A percentile compares a stretch with the other conserved stretches of the same genome.
Evolutionary conservation across 1,284 basidiomycete genomes (phyloP).

Genomic region (Heliocybe sulcata): DNA sequence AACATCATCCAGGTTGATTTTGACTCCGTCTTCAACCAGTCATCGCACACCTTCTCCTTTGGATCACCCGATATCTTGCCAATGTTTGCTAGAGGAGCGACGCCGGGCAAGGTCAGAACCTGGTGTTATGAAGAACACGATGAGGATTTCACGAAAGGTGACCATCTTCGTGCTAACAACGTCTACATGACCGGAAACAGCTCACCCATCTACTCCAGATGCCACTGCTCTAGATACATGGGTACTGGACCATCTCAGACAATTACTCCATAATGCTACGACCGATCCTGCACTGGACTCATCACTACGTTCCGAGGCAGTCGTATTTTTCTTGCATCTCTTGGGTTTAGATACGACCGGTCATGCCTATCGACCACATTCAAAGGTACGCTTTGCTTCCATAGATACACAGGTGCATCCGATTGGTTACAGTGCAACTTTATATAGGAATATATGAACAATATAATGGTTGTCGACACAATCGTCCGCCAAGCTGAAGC

Average conservation of each 20-base stretch:
- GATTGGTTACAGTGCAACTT: neutral
- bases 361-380: constrained; percentile 84
- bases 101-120: constrained; percentile 61
- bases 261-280: constrained; percentile 59
- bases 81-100: constrained; percentile 79
- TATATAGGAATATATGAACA: constrained; percentile 78
- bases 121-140: constrained; percentile 77
- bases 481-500: constrained; percentile 68
- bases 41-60: constrained; percentile 73
- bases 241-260: constrained; percentile 65
- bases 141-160: constrained; percentile 82
- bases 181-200: neutral
- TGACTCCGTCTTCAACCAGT: constrained; percentile 87
- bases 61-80: constrained; percentile 88
- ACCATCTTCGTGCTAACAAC: neutral
- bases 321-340: constrained; percentile 82
- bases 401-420: too few species aligned
- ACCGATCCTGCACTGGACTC: constrained; percentile 37
- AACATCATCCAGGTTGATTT: constrained; percentile 59
- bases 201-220: constrained; percentile 35
- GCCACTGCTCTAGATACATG: constrained; percentile 76
- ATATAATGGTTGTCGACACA: constrained; percentile 76
- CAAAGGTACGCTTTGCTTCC: constrained; percentile 35
- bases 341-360: constrained; percentile 86
- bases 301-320: constrained; percentile 46